Base-by-base conservation (phyloP, 2,329 filamentous ascomycete genomes). In the Trichoderma simmonsii region DNA sequence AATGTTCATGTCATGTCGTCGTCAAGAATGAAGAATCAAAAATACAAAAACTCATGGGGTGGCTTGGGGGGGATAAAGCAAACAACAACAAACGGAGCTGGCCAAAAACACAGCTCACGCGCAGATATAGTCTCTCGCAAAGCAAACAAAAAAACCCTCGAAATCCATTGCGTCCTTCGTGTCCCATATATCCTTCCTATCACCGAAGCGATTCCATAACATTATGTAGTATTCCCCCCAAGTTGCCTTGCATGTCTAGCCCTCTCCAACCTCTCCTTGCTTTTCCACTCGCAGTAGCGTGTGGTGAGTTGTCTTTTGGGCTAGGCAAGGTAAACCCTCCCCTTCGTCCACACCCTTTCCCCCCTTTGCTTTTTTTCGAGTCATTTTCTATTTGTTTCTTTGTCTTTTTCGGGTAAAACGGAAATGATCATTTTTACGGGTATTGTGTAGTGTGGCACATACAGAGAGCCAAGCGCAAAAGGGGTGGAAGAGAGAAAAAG, bases 1-100 rank as follows among this genome's bases (percentile, higher is more conserved):
- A 59, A 73, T 73, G 68, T 70, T 72, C 73, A 73, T 65, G 71
- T 75, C 73, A 70, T 74, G 72, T 75, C 74, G 74, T 75, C 74
- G 68, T 75, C 59, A 74, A 63, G 61, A 73, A 57, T 60, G 56
- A 70, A 56, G 64, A 54, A 67, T 59, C 32, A 59, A 56, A 63
- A 68, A 30, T 67, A 73, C 54, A 74, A 26, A 71, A 64, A 65
- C 18, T 54, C 48, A 21, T 24, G 9, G 48, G 43, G 9, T 54
- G n/a, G n/a, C 43, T 24, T 54, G 28, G 28, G 28, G 9, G 57
- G 57, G 28, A 32, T n/a, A 60, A 56, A 68, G n/a, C n/a, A n/a
- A 66, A 59, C 36, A 70, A 61, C 30, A 64, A 65, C 62, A 69
- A 69, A 61, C 56, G 66, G 56, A 51, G 66, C 65, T 30, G 66